Percentiles rank a stretch among this genome's conserved stretches.
Conservation (phyloP, 768 basidiomycete genomes). For the Hericium rajendrae region DNA sequence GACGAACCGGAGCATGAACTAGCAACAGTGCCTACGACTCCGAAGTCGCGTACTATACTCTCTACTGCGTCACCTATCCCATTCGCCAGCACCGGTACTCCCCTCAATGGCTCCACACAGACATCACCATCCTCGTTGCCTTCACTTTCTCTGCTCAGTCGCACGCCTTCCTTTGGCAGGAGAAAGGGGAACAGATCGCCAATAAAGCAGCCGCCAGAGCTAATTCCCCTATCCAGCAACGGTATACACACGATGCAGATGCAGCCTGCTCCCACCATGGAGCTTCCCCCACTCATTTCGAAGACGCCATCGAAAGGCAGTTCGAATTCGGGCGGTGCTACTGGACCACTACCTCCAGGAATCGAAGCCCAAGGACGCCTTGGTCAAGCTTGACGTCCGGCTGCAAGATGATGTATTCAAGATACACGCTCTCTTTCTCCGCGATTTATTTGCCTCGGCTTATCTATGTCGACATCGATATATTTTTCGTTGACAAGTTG, state of each 20-base stretch:
- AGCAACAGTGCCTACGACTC: constrained; percentile 5
- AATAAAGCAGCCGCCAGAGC: background rate
- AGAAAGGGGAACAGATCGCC: background rate
- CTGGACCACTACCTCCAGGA: no score
- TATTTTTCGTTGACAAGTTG: background rate
- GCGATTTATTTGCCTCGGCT: no score
- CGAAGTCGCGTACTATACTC: background rate
- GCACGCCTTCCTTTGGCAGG: background rate
- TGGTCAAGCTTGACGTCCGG: background rate
- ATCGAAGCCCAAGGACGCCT: background rate
- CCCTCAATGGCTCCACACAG: background rate
- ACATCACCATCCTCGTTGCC: background rate
- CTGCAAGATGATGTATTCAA: no score
- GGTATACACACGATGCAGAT: constrained; percentile 13
- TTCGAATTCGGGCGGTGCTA: background rate
- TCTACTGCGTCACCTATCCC: background rate
- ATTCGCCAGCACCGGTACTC: background rate
- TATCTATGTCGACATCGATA: background rate
- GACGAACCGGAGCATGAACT: constrained; percentile 13
- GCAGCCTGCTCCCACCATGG: constrained; percentile 11
- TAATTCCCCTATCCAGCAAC: constrained; percentile 10
- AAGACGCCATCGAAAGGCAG: constrained; percentile 2
- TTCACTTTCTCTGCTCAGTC: background rate
- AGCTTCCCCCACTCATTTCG: constrained; percentile 7
- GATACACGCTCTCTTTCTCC: no score